These are phyloP conservation scores for Simplicillium aogashimaense DNA, from an alignment of 2,329 filamentous ascomycete species.

Conservation along the genomic window DNA sequence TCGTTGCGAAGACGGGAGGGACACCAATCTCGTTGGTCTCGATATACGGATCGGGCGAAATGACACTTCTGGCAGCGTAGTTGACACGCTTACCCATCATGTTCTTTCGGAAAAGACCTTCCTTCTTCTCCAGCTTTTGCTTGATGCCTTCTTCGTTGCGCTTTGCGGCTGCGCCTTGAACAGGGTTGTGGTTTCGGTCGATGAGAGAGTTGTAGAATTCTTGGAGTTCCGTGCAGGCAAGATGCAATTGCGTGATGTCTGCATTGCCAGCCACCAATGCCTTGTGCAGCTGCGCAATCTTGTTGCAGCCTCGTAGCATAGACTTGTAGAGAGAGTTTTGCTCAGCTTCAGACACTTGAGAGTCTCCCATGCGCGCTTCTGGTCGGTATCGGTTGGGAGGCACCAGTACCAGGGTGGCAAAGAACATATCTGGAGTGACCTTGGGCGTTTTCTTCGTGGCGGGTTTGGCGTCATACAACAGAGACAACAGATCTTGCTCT, in stretches of 20 bases:
- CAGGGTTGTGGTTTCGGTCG: slow-evolving; percentile 77
- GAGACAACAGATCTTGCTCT: slow-evolving; percentile 70
- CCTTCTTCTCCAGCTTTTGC: slow-evolving; percentile 96
- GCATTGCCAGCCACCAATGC: slow-evolving; percentile 33
- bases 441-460: slow-evolving; percentile 42
- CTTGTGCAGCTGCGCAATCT: slow-evolving; percentile 59
- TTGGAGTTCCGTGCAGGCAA: slow-evolving; percentile 75
- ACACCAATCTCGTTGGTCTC: slow-evolving; percentile 99
- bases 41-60: slow-evolving; percentile 96
- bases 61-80: slow-evolving; percentile 93
- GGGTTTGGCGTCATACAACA: slow-evolving; percentile 77
- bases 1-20: slow-evolving; percentile 93
- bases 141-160: slow-evolving; percentile 90
- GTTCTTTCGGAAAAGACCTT: slow-evolving; percentile 95
- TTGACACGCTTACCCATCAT: slow-evolving; percentile 99
- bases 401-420: slow-evolving; percentile 75
- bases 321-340: slow-evolving; percentile 83
- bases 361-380: slow-evolving; percentile 70
- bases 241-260: slow-evolving; percentile 64
- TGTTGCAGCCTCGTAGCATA: slow-evolving; percentile 67
- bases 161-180: slow-evolving; percentile 67
- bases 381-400: slow-evolving; percentile 89
- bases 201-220: slow-evolving; percentile 88
- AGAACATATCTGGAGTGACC: slow-evolving; percentile 85
- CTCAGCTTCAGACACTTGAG: slow-evolving; percentile 76